A percentile compares a stretch with the other conserved stretches of the same genome.
These are phyloP conservation scores for Pestalotiopsis sp. DNA, from an alignment of 2,329 filamentous ascomycete genomes.

Conservation along the genomic window DNA sequence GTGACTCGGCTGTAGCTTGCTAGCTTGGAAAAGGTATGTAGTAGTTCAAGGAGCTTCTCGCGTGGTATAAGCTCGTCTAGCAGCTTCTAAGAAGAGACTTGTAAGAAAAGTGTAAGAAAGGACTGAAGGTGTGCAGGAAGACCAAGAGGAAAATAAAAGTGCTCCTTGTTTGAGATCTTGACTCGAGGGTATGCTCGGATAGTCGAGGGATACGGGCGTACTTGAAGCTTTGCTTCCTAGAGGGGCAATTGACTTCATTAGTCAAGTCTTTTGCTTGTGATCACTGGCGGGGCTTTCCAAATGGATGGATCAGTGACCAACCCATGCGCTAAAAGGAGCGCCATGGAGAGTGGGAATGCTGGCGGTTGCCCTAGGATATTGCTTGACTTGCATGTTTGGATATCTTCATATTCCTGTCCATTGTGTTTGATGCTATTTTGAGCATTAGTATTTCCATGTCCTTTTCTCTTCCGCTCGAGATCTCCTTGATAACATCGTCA, in stretches of 20 bases:
- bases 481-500: neutral
- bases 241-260: constrained; percentile 11
- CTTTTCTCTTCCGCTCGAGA: neutral
- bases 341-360: neutral
- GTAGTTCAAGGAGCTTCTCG: neutral
- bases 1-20: constrained; percentile 17
- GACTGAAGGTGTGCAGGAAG: neutral
- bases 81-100: neutral
- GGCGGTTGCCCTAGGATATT: neutral
- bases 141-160: neutral
- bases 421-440: neutral
- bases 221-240: constrained; percentile 4
- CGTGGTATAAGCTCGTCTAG: neutral
- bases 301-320: neutral
- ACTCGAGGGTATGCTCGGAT: neutral
- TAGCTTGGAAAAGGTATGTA: neutral
- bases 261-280: constrained; percentile 7
- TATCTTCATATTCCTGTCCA: too few species aligned
- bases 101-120: neutral
- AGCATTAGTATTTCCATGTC: neutral
- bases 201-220: neutral
- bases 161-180: constrained; percentile 1
- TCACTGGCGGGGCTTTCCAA: constrained; percentile 1
- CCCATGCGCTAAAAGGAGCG: neutral
- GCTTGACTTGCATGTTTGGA: neutral